Evolutionary conservation across 345 rosid genomes (phyloP), one percentile per base, ranked within the genome.

Genomic region (Eutrema yunnanense): DNA sequence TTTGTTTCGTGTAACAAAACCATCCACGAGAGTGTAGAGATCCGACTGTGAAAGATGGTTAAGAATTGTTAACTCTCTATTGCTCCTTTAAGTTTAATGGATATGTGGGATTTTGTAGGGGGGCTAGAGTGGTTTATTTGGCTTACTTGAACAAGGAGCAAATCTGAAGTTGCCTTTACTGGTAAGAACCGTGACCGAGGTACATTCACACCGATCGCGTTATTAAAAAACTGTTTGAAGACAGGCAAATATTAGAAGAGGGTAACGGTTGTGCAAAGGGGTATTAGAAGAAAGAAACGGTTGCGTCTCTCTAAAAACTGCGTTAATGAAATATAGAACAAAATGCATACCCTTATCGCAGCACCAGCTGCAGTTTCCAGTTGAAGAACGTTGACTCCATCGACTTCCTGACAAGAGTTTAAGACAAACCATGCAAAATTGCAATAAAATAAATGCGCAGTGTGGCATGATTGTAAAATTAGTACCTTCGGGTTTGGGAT

Each of bases 281-380:
- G 4, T 34, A 34, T 34, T 4, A 34, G 37, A 34, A 4, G 37
- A 55, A 55, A 19, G 26, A 43, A 6, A 55, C n/a, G 32, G 9
- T 12, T 32, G 22, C 16, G 12, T 42, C 9, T 42, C 30, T 30
- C 16, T 30, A 4, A 2, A 55, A 32, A 7, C 12, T 54, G 43
- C 3, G 43, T 16, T 43, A 7, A n/a, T 36, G 19, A 43, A 13
- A 43, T 44, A 44, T 11, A 19, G 13, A 19, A 22, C 11, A 11
- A 3, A 57, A 12, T 30, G 44, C 11, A 56, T 30, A 90, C 98
- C 92, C 74, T 84, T 67, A 93, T 87, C 19, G 97, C 97, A 47
- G 97, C 98, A 74, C 96, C 98, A 84, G 97, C 94, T 2, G 97
- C 96, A 62, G 98, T 93, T 85, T 93, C 94, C 51, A 93, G 82